Base-by-base conservation (phyloP, 208 protist species). In the Trypanosoma boissoni region DNA sequence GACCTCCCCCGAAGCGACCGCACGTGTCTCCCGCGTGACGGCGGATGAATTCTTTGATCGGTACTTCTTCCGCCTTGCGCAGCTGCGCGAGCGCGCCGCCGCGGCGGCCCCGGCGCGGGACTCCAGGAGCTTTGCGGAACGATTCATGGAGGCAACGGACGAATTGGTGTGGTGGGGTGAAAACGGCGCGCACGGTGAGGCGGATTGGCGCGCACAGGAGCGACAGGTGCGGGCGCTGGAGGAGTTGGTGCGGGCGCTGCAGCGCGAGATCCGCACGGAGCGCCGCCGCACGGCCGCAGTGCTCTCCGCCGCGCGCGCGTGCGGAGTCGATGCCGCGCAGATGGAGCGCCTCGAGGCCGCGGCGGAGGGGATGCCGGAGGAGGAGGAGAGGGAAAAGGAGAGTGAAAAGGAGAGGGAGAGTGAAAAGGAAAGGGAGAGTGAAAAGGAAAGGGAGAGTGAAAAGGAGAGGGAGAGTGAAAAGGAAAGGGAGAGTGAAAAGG, bases 31-130 rank as follows among this genome's bases (percentile, higher is more conserved):
- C 4, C 58, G 62, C 20, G 51, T 92, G 1, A 74, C 44, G 5
- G 78, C 86, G 50, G 78, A 90, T 58, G 72, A 64, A n/a, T 92
- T 92, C 46, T 89, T 92, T 62, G 79, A 89, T 34, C 86, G 82
- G 20, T 92, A 92, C 69, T 90, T 90, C 59, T 90, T 92, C 57
- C 82, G 82, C 23, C 80, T 92, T n/a, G 62, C 72, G 20, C 79
- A 90, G 76, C 69, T 89, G 51, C 86, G 86, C 5, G 42, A 64
- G 20, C 68, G 63, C 48, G 61, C 34, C 8, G 49, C 34, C n/a
- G 61, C 3, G 20, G 46, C 16, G 21, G 26, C 49, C 0, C 7
- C 32, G 36, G 16, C 32, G 16, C 12, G 36, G 28, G 50, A 48
- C 2, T 27, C 10, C 7, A 60, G 45, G 44, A 58, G 61, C 31